Base-by-base conservation (phyloP, 148 eudicot genomes). In the Amaranthus palmeri region DNA sequence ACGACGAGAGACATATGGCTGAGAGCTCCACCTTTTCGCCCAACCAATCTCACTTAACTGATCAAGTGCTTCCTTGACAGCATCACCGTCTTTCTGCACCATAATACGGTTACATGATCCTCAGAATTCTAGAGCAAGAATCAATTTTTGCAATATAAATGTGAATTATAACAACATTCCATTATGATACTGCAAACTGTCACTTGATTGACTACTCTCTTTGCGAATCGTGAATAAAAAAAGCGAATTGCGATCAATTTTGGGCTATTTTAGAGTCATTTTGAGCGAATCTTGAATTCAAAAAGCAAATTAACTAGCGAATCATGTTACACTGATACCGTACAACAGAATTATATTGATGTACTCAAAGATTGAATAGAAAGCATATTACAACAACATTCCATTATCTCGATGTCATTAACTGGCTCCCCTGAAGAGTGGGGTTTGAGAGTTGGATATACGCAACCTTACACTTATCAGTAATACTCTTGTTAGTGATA, bases 11-110 rank as follows among this genome's bases (percentile, higher is more conserved):
- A 91, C 87, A 62, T 88, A 89, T 42, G 98, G 97, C 80, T 95
- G 98, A 53, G 97, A 95, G 81, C 92, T 87, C 98, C 98, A 95
- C 74, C 83, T 85, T 56, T 88, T 85, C 17, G 98, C 97, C 97
- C 97, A 95, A 81, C 97, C 98, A 62, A 78, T 77, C 76, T 91
- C 90, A 53, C 84, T 81, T 69, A 95, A 75, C 85, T 88, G 87
- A 84, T 88, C 87, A 83, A 95, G 96, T 70, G 97, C 97, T 80
- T 89, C 83, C 81, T 88, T 93, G 50, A 95, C 97, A 48, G 90
- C 96, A 78, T 85, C 88, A 82, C 96, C 88, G 73, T 95, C 96
- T 77, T 88, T 95, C 98, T 95, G 85, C 82, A 83, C 15, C 56
- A 61, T 71, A 81, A 54, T 54, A 46, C 48, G 6, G n/a, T 18